Conservation (phyloP, 2,329 filamentous ascomycete species). For the Penicillium glabrum region DNA sequence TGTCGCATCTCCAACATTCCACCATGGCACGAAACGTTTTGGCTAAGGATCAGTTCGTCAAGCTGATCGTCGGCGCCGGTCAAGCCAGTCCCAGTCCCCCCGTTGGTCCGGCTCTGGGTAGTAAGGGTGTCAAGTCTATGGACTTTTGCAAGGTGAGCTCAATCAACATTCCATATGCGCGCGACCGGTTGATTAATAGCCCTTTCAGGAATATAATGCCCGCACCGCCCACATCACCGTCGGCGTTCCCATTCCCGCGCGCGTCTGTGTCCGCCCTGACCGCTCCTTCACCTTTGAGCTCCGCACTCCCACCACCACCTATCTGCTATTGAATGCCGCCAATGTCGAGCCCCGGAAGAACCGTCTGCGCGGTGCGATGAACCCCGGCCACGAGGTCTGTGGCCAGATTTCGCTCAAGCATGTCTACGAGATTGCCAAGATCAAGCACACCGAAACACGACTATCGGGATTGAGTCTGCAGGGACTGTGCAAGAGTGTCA, state of each 20-base stretch:
- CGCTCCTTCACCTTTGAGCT: slow-evolving; percentile 91
- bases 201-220: slow-evolving; percentile 86
- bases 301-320: slow-evolving; percentile 91
- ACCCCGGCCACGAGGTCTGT: slow-evolving; percentile 73
- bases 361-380: slow-evolving; percentile 71
- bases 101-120: slow-evolving; percentile 92
- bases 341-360: slow-evolving; percentile 70
- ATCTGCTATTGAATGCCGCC: slow-evolving; percentile 80
- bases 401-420: slow-evolving; percentile 91
- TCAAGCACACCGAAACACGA: slow-evolving; percentile 79
- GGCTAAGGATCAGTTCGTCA: slow-evolving; percentile 75
- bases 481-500: slow-evolving; percentile 71
- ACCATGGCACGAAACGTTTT: slow-evolving; percentile 55
- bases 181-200: not conserved
- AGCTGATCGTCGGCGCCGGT: slow-evolving; percentile 94
- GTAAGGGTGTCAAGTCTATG: slow-evolving; percentile 98
- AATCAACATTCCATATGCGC: not conserved
- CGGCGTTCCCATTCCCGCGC: slow-evolving; percentile 85
- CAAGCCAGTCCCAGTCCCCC: slow-evolving; percentile 93
- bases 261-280: slow-evolving; percentile 89
- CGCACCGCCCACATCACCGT: slow-evolving; percentile 78
- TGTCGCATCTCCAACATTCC: slow-evolving; percentile 5
- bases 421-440: slow-evolving; percentile 95
- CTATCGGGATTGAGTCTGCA: slow-evolving; percentile 70
- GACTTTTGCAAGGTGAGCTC: slow-evolving; percentile 90